Base-by-base conservation (phyloP, 257 asterid genomes). In the Solanum tacnaense region DNA sequence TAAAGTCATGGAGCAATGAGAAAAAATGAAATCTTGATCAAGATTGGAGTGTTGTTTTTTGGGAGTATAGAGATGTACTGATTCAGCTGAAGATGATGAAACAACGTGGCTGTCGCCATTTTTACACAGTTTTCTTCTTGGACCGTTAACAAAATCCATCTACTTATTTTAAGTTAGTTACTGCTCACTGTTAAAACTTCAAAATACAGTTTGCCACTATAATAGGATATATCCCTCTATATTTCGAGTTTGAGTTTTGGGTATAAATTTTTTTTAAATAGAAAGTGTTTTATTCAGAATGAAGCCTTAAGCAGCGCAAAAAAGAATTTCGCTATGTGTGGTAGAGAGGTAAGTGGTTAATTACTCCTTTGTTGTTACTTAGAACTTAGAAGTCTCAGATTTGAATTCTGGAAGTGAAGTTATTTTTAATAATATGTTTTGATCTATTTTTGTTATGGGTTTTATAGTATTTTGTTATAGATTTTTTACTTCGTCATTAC, bases 61-160 rank as follows among this genome's bases (percentile, higher is more conserved):
- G 38, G n/a, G n/a, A 44, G 23, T 27, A 38, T 38, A 18, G 65
- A 83, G 87, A 31, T 21, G 89, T 35, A 89, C 16, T 58, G 65
- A 20, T 56, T 86, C 83, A 65, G 38, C 71, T 83, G 74, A 29
- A 38, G 90, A 88, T 88, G 89, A 88, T 88, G 89, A 89, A 39
- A 90, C 86, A 90, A 91, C 92, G 90, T 90, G 93, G 91, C 87
- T 79, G 88, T 88, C 88, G 89, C 88, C 91, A 91, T 91, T 89
- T 91, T 91, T 91, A 88, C 91, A 88, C 88, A 60, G 83, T 81
- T 86, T 27, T 68, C 46, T 83, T 56, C 76, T 32, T 87, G 85
- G 78, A 38, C 87, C 76, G 87, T 84, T 35, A 60, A 23, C 20
- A 13, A 58, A 83, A 13, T 56, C 65, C 25, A 20, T 56, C 25